Evolutionary conservation across 2,329 filamentous ascomycete genomes (phyloP), one percentile per base, ranked within the genome.

Genomic region (Coleophoma eucalyptorum): DNA sequence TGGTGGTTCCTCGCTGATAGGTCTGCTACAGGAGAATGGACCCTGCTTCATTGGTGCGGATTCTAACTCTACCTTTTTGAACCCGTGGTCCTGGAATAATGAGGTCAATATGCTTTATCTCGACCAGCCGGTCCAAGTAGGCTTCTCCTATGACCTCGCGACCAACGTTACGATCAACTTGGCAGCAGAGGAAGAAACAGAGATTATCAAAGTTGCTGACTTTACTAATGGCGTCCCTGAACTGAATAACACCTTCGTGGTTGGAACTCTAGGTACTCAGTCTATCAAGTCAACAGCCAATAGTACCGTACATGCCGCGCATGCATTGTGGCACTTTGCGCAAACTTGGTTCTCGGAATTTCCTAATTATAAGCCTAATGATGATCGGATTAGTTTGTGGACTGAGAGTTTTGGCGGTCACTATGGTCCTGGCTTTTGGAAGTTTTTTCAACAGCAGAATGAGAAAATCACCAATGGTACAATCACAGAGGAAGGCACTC

Each of bases 391-490:
- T 2, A 80, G 79, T 53, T 68, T 88, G 4, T 86, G 85, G 53
- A 75, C 81, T 1, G 83, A 88, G 63, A 84, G 79, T 64, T 84
- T 87, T 62, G 79, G 83, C 20, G 86, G 86, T 8, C 76, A 80
- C 46, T 89, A 87, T 57, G 86, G 80, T 0, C 83, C 83, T 1
- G 69, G 77, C 2, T 84, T 87, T 79, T 67, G 71, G 31, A 59
- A 64, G 2, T 66, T 71, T 35, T 65, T 61, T 2, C 62, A 71
- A 18, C 59, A 11, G 67, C 68, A 0, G 67, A 72, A 46, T 65
- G 62, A 1, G 16, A 18, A 15, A 6, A 15, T 38, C 3, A 18
- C 5, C 15, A 18, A 15, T n/a, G 35, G 35, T 11, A 38, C 13
- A 11, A n/a, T 15, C 3, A 18, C 35, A 3, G 15, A n/a, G 35